A percentile compares a stretch with the other conserved stretches of the same genome.
Conservation (phyloP, 2,329 filamentous ascomycete genomes). For the Ceratocystis eucalypticola region DNA sequence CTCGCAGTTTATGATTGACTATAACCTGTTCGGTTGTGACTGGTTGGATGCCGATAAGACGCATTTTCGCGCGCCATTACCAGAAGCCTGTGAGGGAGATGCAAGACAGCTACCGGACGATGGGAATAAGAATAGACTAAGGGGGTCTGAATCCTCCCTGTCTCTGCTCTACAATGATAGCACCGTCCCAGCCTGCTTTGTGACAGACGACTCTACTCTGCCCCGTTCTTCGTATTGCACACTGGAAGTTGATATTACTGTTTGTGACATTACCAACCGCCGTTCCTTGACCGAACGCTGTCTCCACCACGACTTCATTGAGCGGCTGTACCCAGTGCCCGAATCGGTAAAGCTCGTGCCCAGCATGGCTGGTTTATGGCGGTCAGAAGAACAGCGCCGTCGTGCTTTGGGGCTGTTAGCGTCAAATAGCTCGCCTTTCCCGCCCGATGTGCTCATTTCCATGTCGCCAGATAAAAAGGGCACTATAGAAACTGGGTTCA, state of each 20-base stretch:
- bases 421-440: conserved; percentile 32
- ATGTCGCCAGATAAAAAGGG: conserved; percentile 66
- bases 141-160: conserved; percentile 50
- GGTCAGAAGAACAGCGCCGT: conserved; percentile 69
- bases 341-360: conserved; percentile 69
- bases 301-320: conserved; percentile 77
- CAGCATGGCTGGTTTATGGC: conserved; percentile 90
- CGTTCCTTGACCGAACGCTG: conserved; percentile 58
- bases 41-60: conserved; percentile 48
- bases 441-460: conserved; percentile 65
- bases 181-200: conserved; percentile 24
- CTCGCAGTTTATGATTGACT: conserved; percentile 96
- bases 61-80: conserved; percentile 59
- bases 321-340: conserved; percentile 50
- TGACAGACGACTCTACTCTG: conserved; percentile 49
- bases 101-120: conserved; percentile 28
- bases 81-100: conserved; percentile 39
- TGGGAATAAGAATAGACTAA: conserved; percentile 49
- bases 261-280: conserved; percentile 78
- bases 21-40: conserved; percentile 85
- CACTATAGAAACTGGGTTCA: conserved; percentile 54
- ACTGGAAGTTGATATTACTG: conserved; percentile 78
- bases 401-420: conserved; percentile 30
- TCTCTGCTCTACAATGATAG: conserved; percentile 43
- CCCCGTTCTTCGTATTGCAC: conserved; percentile 77